phyloP scores from a whole-genome alignment of 306 rosid genomes.

The Dryas alaskensis region DNA sequence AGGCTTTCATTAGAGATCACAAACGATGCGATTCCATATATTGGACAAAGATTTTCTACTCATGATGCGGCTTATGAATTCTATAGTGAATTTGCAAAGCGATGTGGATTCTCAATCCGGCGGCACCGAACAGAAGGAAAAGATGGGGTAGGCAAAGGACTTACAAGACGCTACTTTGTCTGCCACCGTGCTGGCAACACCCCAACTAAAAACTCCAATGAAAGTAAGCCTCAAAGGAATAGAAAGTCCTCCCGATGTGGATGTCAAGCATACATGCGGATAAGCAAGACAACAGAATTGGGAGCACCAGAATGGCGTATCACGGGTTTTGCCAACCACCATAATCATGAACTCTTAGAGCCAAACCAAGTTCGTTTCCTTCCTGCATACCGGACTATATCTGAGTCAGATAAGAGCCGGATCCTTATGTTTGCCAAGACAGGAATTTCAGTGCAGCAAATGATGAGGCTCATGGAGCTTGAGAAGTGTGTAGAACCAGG shows the following conservation, averaged over 20 bases:
- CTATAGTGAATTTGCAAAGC: conserved; percentile 84
- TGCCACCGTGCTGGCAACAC: conserved; percentile 97
- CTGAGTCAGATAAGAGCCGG: conserved; percentile 79
- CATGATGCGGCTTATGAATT: conserved; percentile 89
- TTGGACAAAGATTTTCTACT: conserved; percentile 82
- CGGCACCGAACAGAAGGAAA: conserved; percentile 95
- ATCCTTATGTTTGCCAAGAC: conserved; percentile 93
- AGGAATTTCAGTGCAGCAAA: conserved; percentile 96
- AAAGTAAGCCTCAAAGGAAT: conserved; percentile 87
- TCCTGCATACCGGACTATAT: conserved; percentile 92
- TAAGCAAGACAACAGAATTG: conserved; percentile 80
- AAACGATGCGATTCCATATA: conserved; percentile 68
- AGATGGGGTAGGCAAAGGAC: conserved; percentile 94
- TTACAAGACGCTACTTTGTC: conserved; percentile 88
- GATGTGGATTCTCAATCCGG: conserved; percentile 84
- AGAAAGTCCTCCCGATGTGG: conserved; percentile 94
- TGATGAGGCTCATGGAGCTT: conserved; percentile 97
- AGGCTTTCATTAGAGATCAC: conserved; percentile 60
- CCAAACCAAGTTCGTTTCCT: conserved; percentile 97
- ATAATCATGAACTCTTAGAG: conserved; percentile 88
- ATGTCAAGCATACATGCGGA: conserved; percentile 89
- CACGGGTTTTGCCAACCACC: conserved; percentile 90
- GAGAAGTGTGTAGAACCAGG: conserved; percentile 96
- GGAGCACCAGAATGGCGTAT: conserved; percentile 92
- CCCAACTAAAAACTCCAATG: conserved; percentile 61